phyloP scores from a whole-genome alignment of 495 filamentous ascomycete species.

The Monascus purpureus region DNA sequence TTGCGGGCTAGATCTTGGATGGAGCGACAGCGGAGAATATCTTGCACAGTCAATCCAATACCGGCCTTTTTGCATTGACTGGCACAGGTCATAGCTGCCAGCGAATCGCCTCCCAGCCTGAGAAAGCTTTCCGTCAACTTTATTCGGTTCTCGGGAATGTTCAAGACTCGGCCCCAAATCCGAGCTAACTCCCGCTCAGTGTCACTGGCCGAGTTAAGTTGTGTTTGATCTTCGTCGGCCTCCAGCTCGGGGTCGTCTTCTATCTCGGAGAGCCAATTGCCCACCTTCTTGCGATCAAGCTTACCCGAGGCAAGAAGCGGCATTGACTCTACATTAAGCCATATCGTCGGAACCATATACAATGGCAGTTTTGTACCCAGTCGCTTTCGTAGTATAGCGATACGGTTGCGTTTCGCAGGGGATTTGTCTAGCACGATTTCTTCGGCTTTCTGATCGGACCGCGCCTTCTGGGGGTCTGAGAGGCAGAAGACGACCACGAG shows the following conservation, averaged over 20 bases:
- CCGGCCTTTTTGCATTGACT: conserved; percentile 35
- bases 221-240: conserved; percentile 4
- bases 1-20: conserved; percentile 27
- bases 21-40: conserved; percentile 32
- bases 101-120: conserved; percentile 53
- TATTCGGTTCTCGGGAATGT: conserved; percentile 31
- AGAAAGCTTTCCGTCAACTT: conserved; percentile 46
- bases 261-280: conserved; percentile 20
- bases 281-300: conserved; percentile 31
- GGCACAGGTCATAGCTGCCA: conserved; percentile 54
- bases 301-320: conserved; percentile 40
- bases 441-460: conserved; percentile 8
- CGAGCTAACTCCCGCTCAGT: conserved; percentile 22
- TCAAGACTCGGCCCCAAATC: conserved; percentile 41
- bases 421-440: not conserved
- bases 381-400: conserved; percentile 18
- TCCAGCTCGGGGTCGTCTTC: conserved; percentile 14
- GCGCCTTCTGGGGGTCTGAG: conserved; percentile 9
- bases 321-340: conserved; percentile 33
- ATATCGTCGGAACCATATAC: conserved; percentile 44
- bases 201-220: conserved; percentile 11
- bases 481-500: conserved; percentile 26
- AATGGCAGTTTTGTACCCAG: conserved; percentile 22
- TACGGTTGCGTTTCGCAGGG: not conserved
- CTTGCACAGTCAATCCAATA: conserved; percentile 40